phyloP scores from a whole-genome alignment of 2,329 filamentous ascomycete genomes.

The Fusarium clavum region DNA sequence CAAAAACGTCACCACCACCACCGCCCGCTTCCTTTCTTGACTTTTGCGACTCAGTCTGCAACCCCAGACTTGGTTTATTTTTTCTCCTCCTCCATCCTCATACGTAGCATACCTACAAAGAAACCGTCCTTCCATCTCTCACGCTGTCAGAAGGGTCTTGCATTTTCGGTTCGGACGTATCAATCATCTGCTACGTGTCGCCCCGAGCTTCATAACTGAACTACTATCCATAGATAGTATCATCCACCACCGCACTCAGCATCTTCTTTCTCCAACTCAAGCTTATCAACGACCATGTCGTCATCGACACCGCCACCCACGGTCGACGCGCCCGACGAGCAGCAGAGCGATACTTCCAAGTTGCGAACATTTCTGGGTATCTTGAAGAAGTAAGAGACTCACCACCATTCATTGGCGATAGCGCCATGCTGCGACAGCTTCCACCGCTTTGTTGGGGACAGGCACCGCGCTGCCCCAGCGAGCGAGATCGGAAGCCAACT shows the following conservation, averaged over 20 bases:
- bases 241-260: constrained; percentile 7
- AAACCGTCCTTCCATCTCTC: not conserved
- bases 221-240: constrained; percentile 9
- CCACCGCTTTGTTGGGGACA: constrained; percentile 22
- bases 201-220: constrained; percentile 3
- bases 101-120: not conserved
- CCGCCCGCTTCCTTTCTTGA: constrained; percentile 40
- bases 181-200: constrained; percentile 6
- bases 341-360: constrained; percentile 84
- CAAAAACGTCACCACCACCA: constrained; percentile 44
- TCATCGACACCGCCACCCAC: constrained; percentile 51
- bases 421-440: constrained; percentile 27
- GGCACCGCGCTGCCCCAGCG: constrained; percentile 4
- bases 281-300: constrained; percentile 51
- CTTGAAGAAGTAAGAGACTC: constrained; percentile 78
- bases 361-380: constrained; percentile 89
- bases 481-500: constrained; percentile 35
- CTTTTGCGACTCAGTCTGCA: constrained; percentile 45
- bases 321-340: constrained; percentile 56
- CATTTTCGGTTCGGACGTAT: not conserved
- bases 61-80: constrained; percentile 31
- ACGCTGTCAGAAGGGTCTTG: not conserved
- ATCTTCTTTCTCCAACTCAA: constrained; percentile 18
- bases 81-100: constrained; percentile 4
- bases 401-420: constrained; percentile 2